A percentile compares a stretch with the other conserved stretches of the same genome.
These are phyloP conservation scores for Cardamine resedifolia DNA, from an alignment of 345 rosid genomes.

Conservation along the genomic window DNA sequence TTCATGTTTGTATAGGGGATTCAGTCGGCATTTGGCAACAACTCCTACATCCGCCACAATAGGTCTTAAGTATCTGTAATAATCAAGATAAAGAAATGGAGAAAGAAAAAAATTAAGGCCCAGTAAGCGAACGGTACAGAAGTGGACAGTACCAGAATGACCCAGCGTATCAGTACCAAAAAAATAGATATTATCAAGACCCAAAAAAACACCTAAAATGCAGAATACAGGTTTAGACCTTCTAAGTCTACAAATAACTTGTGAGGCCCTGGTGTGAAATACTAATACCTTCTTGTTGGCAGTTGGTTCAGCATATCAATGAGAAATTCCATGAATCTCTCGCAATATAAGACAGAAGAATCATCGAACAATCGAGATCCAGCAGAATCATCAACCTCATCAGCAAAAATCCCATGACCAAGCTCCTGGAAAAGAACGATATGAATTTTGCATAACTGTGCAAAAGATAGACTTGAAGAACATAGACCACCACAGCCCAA, in stretches of 20 bases:
- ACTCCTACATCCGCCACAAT: constrained; percentile 96
- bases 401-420: constrained; percentile 62
- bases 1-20: constrained; percentile 78
- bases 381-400: constrained; percentile 41
- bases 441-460: constrained; percentile 8
- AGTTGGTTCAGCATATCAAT: constrained; percentile 95
- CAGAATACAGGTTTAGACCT: neutral
- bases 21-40: constrained; percentile 92
- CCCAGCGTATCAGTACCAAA: neutral
- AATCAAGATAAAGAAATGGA: constrained; percentile 13
- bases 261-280: neutral
- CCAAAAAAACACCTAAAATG: neutral
- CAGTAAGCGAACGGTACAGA: constrained; percentile 4
- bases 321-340: constrained; percentile 97
- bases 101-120: neutral
- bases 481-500: constrained; percentile 11
- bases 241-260: constrained; percentile 9
- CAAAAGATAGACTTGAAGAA: neutral
- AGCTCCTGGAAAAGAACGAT: constrained; percentile 60
- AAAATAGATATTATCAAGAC: neutral
- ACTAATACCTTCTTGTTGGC: constrained; percentile 89
- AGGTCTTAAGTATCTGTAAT: constrained; percentile 86
- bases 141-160: neutral
- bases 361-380: constrained; percentile 56
- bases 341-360: constrained; percentile 81